phyloP scores from a whole-genome alignment of 441 rosid genomes.

The Euphorbia schlechtendalii region DNA sequence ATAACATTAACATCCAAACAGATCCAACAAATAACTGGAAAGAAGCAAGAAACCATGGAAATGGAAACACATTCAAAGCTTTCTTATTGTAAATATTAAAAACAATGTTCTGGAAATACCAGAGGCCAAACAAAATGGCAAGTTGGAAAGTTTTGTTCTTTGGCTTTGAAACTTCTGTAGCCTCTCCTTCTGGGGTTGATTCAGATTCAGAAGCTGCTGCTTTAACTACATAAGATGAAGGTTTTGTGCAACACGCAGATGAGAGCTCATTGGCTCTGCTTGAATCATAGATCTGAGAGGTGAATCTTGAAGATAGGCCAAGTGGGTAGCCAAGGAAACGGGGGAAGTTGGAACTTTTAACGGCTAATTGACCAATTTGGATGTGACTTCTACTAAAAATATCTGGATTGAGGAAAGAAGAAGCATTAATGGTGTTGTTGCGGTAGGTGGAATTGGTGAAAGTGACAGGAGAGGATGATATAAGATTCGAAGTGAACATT shows the following conservation, averaged over 20 bases:
- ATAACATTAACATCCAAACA: conserved; percentile 72
- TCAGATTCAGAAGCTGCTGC: conserved; percentile 39
- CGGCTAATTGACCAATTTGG: conserved; percentile 6
- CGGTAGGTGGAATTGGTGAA: conserved; percentile 30
- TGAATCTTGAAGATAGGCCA: conserved; percentile 28
- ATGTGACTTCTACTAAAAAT: conserved; percentile 29
- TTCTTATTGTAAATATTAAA: conserved; percentile 93
- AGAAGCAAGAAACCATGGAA: conserved; percentile 97
- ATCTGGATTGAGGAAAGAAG: conserved; percentile 27
- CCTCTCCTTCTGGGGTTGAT: conserved; percentile 41
- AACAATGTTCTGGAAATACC: conserved; percentile 88
- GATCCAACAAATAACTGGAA: conserved; percentile 91
- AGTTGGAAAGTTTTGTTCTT: conserved; percentile 52
- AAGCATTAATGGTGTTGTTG: conserved; percentile 23
- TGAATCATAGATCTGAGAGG: conserved; percentile 32
- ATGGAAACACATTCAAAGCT: conserved; percentile 77
- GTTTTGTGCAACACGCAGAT: conserved; percentile 26
- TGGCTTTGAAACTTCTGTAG: conserved; percentile 24
- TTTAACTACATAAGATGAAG: conserved; percentile 31
- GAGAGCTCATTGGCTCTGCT: conserved; percentile 12
- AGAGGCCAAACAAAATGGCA: conserved; percentile 65
- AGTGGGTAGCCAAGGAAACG: conserved; percentile 26
- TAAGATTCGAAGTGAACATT: conserved; percentile 39
- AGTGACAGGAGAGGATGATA: conserved; percentile 30
- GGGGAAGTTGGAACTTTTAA: conserved; percentile 20